A percentile compares a stretch with the other conserved stretches of the same genome.
Conservation (phyloP, 1,284 basidiomycete species). For the Chondrostereum purpureum region DNA sequence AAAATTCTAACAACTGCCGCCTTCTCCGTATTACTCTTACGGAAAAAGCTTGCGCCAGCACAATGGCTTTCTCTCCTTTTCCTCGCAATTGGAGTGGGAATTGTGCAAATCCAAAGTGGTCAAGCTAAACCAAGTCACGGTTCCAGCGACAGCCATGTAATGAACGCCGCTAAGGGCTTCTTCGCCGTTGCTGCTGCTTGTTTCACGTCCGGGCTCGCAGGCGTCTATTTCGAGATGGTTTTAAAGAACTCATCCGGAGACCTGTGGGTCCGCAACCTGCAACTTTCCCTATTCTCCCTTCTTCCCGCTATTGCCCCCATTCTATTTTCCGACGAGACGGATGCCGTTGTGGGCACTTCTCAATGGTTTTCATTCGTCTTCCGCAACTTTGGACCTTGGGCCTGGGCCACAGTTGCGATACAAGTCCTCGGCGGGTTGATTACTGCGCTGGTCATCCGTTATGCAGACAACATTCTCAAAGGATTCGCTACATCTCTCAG, state of each 20-base stretch:
- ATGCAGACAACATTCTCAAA: slow-evolving; percentile 86
- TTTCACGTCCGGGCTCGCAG: slow-evolving; percentile 95
- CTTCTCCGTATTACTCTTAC: slow-evolving; percentile 87
- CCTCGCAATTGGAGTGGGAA: slow-evolving; percentile 86
- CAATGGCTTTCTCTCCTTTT: slow-evolving; percentile 85
- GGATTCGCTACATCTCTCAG: slow-evolving; percentile 92
- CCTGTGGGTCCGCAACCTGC: slow-evolving; percentile 95
- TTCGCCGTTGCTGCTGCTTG: slow-evolving; percentile 86
- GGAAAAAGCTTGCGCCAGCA: slow-evolving; percentile 64
- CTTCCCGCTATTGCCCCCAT: slow-evolving; percentile 86
- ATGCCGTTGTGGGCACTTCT: slow-evolving; percentile 19
- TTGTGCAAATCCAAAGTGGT: slow-evolving; percentile 84
- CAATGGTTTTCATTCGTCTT: slow-evolving; percentile 47
- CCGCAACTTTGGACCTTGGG: slow-evolving; percentile 81
- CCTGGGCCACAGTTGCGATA: slow-evolving; percentile 83
- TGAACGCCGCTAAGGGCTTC: slow-evolving; percentile 85
- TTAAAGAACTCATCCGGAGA: slow-evolving; percentile 86
- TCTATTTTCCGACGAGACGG: slow-evolving; percentile 46
- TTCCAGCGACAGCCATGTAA: slow-evolving; percentile 35
- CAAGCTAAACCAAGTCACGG: slow-evolving; percentile 26
- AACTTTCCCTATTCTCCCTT: slow-evolving; percentile 91
- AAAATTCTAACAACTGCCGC: slow-evolving; percentile 96
- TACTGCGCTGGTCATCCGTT: slow-evolving; percentile 84
- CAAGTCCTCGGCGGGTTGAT: slow-evolving; percentile 89
- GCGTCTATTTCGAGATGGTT: slow-evolving; percentile 98